Base-by-base conservation (phyloP, 331 rosid genomes). In the Erythrophleum ivorense region DNA sequence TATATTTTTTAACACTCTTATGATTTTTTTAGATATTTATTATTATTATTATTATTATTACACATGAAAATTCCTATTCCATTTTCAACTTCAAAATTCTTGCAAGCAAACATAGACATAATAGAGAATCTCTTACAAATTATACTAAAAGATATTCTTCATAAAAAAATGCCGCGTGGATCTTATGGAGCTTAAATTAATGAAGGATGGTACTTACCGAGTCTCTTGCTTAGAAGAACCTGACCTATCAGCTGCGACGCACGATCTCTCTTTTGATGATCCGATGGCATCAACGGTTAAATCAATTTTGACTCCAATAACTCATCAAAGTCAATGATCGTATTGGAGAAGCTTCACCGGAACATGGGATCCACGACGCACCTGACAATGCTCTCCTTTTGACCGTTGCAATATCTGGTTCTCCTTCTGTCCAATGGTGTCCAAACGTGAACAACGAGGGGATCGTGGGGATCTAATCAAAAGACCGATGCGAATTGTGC, bases 91-190 rank as follows among this genome's bases (percentile, higher is more conserved):
- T 1, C 29, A 24, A 24, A 24, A 24, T 24, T 24, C 29, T 24
- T 24, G 29, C 29, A 24, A 24, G 29, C 29, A 24, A 24, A 49
- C 53, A 2, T 0, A 13, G 16, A 12, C n/a, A 33, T 4, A 11
- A 60, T 4, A 76, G 8, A n/a, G 40, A 50, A 15, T 73, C 18
- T 33, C 52, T 40, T n/a, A 3, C 8, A 40, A 18, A 9, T 18
- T 12, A 18, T 60, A 3, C 2, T 8, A 21, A 9, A 16, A 9
- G 52, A 16, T n/a, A 38, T 38, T 67, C 24, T 9, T 0, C 15
- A 40, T 67, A 67, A 79, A 71, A 34, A 49, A 0, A 16, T n/a
- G 13, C 71, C 82, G 80, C 82, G 82, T 18, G 84, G 68, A 64
- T 71, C 82, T 33, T 24, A 40, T 75, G 59, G 6, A 53, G 6